Evolutionary conservation across 2,329 filamentous ascomycete genomes (phyloP).

Genomic region (Scopulariopsis brevicaulis): DNA sequence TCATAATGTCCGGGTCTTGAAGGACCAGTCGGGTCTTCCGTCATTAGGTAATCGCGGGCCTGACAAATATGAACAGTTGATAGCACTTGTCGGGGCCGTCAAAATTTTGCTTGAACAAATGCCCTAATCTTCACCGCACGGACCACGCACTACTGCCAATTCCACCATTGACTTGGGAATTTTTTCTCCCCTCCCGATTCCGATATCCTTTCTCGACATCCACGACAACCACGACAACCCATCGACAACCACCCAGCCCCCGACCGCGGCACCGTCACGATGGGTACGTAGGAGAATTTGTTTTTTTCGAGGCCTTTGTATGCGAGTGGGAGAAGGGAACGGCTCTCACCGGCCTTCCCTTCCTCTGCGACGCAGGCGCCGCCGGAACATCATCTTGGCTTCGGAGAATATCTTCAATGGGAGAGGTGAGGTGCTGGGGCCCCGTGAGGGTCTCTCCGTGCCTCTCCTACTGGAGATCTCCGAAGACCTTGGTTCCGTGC

Average conservation of each 20-base stretch:
- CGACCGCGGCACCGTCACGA: constrained; percentile 35
- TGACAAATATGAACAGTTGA: not conserved
- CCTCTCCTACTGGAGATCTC: not conserved
- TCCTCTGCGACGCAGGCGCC: constrained; percentile 9
- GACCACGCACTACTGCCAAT: not conserved
- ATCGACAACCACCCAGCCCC: constrained; percentile 14
- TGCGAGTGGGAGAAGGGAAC: constrained; percentile 33
- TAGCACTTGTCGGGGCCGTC: not conserved
- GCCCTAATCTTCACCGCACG: not conserved
- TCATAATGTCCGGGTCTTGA: too few species aligned
- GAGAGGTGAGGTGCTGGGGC: not conserved
- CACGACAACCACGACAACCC: constrained; percentile 20
- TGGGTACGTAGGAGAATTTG: constrained; percentile 44
- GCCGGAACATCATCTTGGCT: constrained; percentile 4
- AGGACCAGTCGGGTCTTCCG: too few species aligned
- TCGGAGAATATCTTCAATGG: not conserved
- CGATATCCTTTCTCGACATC: constrained; percentile 9
- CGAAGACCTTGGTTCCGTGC: constrained; percentile 5
- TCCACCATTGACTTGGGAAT: not conserved
- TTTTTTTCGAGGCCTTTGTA: constrained; percentile 18
- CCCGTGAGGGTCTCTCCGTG: not conserved
- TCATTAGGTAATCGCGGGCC: too few species aligned
- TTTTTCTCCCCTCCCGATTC: constrained; percentile 10
- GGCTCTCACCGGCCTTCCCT: not conserved
- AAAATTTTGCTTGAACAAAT: not conserved